A percentile compares a stretch with the other conserved stretches of the same genome.
Conservation (phyloP, 2,329 filamentous ascomycete genomes). For the Catunica adiposa region DNA sequence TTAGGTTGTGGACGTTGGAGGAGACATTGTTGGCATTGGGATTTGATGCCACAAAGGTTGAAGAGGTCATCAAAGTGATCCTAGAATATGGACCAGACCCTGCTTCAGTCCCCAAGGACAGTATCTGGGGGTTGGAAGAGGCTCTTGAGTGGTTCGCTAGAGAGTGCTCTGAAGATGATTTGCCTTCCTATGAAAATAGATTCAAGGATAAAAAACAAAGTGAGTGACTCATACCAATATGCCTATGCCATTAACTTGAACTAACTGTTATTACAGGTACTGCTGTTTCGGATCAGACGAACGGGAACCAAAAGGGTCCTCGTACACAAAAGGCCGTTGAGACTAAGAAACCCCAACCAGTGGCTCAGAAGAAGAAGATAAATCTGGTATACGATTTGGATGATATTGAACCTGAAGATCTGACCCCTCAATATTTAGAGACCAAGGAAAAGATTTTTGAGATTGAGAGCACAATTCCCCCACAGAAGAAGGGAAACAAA, state of each 20-base stretch:
- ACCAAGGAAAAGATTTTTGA: slow-evolving; percentile 54
- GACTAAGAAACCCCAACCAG: slow-evolving; percentile 21
- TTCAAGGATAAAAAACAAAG: slow-evolving; percentile 25
- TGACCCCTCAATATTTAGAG: slow-evolving; percentile 61
- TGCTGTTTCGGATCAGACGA: slow-evolving; percentile 1
- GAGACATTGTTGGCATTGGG: slow-evolving; percentile 52
- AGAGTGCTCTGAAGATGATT: slow-evolving; percentile 49
- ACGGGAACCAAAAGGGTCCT: neutral
- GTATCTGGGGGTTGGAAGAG: slow-evolving; percentile 74
- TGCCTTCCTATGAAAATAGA: slow-evolving; percentile 52
- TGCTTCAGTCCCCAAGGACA: slow-evolving; percentile 39
- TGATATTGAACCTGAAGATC: slow-evolving; percentile 58
- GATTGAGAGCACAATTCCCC: slow-evolving; percentile 31
- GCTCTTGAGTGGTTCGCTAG: slow-evolving; percentile 80
- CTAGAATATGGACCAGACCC: slow-evolving; percentile 51
- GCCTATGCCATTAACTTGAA: neutral
- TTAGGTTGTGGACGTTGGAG: slow-evolving; percentile 72
- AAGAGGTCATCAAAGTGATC: slow-evolving; percentile 47
- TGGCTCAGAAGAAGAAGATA: slow-evolving; percentile 17
- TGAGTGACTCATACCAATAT: slow-evolving; percentile 13
- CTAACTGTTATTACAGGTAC: slow-evolving; percentile 3
- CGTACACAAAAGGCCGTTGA: slow-evolving; percentile 10
- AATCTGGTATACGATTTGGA: slow-evolving; percentile 34
- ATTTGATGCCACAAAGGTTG: slow-evolving; percentile 48
- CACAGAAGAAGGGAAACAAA: slow-evolving; percentile 24